Base-by-base conservation (phyloP, 805 yeast genomes). In the Vanderwaltozyma verrucispora region DNA sequence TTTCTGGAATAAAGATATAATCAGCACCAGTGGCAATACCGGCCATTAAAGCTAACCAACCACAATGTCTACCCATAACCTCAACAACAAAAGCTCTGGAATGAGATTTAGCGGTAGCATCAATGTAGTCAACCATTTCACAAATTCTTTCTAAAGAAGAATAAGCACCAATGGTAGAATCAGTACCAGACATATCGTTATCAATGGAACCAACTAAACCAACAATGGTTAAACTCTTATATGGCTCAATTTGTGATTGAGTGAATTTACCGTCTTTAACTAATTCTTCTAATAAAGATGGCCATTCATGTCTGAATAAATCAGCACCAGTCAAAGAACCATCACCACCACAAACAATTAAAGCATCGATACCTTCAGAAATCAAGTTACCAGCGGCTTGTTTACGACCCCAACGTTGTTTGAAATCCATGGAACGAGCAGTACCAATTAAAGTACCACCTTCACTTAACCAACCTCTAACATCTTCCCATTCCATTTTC, bases 41-140 rank as follows among this genome's bases (percentile, higher is more conserved):
- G 4, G 98, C 94, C 92, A 87, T 88, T 49, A 92, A 68, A 2
- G 94, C 97, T 51, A 92, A 73, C 98, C 98, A 92, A 45, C 98
- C 98, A 70, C 98, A 92, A 62, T 92, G 96, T 57, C 98, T 77
- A 44, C 98, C 98, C 98, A 92, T 92, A 29, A 92, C 98, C 61
- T 92, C 98, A 42, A 92, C 83, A 31, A 92, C 96, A 60, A 92
- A 92, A 7, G 98, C 98, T 55, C 98, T 76, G 12, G 95, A 85
- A 62, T 92, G 98, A 2, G 97, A 89, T 48, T 83, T 76, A 14
- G 98, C 98, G 27, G 98, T 92, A 36, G 96, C 95, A 62, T 88
- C 96, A 49, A 92, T 92, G 66, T 86, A 89, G 63, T 92, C 97
- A 44, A 92, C 87, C 69, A 85, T 80, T 62, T 86, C 84, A 63